These are phyloP conservation scores for Colletotrichum melonis DNA, from an alignment of 2,329 filamentous ascomycete species.

Conservation along the genomic window DNA sequence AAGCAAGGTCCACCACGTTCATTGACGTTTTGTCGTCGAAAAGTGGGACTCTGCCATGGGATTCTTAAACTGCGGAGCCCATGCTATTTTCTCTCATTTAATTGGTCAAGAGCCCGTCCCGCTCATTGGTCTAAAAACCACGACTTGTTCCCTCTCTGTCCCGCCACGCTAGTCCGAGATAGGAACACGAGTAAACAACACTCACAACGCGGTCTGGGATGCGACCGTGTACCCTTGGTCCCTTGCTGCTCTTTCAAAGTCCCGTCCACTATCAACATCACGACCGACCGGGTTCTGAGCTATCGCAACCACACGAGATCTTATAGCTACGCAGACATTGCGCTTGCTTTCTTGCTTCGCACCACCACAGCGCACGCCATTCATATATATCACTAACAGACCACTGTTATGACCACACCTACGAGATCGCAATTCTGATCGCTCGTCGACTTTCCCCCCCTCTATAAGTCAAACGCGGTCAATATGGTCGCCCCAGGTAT, in stretches of 20 bases:
- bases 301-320: slow-evolving; percentile 13
- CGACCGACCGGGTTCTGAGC: slow-evolving; percentile 20
- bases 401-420: slow-evolving; percentile 22
- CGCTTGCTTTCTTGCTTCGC: slow-evolving; percentile 16
- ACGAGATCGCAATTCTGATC: slow-evolving; percentile 23
- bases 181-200: slow-evolving; percentile 55
- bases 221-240: slow-evolving; percentile 28
- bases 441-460: slow-evolving; percentile 3
- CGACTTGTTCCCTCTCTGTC: slow-evolving; percentile 4
- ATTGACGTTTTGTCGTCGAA: slow-evolving; percentile 12
- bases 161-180: slow-evolving; percentile 47
- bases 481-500: slow-evolving; percentile 74
- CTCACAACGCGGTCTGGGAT: slow-evolving; percentile 37
- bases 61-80: slow-evolving; percentile 12
- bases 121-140: not conserved
- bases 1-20: slow-evolving; percentile 2
- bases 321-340: slow-evolving; percentile 2
- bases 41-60: slow-evolving; percentile 2
- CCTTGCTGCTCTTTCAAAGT: slow-evolving; percentile 23
- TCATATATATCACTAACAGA: not conserved
- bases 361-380: slow-evolving; percentile 6
- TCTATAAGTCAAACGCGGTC: slow-evolving; percentile 37
- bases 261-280: slow-evolving; percentile 29
- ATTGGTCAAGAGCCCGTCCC: not conserved
- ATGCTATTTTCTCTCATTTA: not conserved